phyloP scores from a whole-genome alignment of 495 filamentous ascomycete genomes.

The Xylaria flabelliformis region DNA sequence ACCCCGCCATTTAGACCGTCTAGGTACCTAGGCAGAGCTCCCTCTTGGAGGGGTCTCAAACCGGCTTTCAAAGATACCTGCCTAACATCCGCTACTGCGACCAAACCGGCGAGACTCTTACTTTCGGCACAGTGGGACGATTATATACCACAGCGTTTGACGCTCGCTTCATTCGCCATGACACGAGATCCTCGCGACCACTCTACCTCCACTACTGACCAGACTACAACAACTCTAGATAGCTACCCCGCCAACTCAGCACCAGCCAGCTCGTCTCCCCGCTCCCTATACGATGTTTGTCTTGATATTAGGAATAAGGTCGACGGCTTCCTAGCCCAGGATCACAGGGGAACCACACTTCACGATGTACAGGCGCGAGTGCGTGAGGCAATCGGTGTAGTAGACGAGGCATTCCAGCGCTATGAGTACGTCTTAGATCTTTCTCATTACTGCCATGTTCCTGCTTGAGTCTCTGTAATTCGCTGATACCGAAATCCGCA shows the following conservation, averaged over 20 bases:
- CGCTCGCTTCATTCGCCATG: constrained; percentile 18
- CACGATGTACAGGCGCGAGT: constrained; percentile 76
- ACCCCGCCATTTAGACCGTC: constrained; percentile 21
- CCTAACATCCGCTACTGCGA: constrained; percentile 7
- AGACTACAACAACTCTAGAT: constrained; percentile 25
- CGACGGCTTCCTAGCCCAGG: constrained; percentile 65
- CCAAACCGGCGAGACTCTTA: constrained; percentile 12
- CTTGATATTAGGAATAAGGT: constrained; percentile 67
- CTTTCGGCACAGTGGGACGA: constrained; percentile 1
- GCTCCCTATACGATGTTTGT: constrained; percentile 47
- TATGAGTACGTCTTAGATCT: constrained; percentile 64
- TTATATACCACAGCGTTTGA: constrained; percentile 7
- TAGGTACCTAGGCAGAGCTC: neutral
- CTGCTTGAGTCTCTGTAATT: constrained; percentile 4
- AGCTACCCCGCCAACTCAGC: constrained; percentile 38
- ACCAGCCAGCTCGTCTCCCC: constrained; percentile 40
- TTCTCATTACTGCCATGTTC: neutral
- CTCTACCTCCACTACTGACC: constrained; percentile 11
- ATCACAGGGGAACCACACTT: constrained; percentile 55
- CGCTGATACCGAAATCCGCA: constrained; percentile 41
- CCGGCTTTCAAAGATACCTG: neutral
- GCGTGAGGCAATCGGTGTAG: constrained; percentile 69
- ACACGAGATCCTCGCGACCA: constrained; percentile 16
- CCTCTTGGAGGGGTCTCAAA: constrained; percentile 5
- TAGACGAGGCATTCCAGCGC: constrained; percentile 70